phyloP scores from a whole-genome alignment of 805 yeast species.

The Ogataea thermomethanolica region DNA sequence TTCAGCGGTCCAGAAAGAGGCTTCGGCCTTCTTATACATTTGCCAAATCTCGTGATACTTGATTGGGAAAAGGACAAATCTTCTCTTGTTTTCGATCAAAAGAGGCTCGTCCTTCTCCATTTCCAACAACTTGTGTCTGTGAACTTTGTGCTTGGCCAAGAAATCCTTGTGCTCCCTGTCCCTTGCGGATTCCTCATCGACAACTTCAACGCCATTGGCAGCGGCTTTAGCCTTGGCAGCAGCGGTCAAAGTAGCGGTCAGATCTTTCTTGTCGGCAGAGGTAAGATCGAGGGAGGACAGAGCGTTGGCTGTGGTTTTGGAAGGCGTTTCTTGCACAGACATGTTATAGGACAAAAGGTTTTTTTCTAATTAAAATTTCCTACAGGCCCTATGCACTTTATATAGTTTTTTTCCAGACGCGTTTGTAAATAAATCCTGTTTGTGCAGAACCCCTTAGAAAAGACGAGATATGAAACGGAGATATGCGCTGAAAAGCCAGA shows the following conservation, averaged over 20 bases:
- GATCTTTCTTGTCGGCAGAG: slow-evolving; percentile 39
- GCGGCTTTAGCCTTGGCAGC: slow-evolving; percentile 38
- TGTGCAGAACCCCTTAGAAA: neutral
- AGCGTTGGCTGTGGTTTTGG: slow-evolving; percentile 59
- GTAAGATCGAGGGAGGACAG: slow-evolving; percentile 49
- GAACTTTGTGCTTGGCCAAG: slow-evolving; percentile 58
- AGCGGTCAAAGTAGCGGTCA: slow-evolving; percentile 38
- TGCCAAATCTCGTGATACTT: slow-evolving; percentile 98
- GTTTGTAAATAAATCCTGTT: slow-evolving; percentile 14
- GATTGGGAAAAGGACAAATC: slow-evolving; percentile 94
- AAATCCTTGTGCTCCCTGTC: slow-evolving; percentile 49
- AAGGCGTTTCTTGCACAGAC: slow-evolving; percentile 68
- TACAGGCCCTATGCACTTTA: slow-evolving; percentile 8
- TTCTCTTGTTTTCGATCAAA: slow-evolving; percentile 74
- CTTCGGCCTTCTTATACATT: slow-evolving; percentile 98
- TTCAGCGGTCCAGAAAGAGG: slow-evolving; percentile 99
- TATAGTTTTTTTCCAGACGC: slow-evolving; percentile 11
- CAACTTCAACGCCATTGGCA: slow-evolving; percentile 17
- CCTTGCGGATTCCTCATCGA: slow-evolving; percentile 18
- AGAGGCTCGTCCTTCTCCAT: slow-evolving; percentile 87
- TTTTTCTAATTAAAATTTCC: neutral
- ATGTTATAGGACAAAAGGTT: slow-evolving; percentile 24
- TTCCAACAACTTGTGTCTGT: slow-evolving; percentile 70
- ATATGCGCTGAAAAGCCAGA: neutral
- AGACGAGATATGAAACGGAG: neutral